Conservation (phyloP, 2,329 filamentous ascomycete species). For the Rutstroemia sydowiana region DNA sequence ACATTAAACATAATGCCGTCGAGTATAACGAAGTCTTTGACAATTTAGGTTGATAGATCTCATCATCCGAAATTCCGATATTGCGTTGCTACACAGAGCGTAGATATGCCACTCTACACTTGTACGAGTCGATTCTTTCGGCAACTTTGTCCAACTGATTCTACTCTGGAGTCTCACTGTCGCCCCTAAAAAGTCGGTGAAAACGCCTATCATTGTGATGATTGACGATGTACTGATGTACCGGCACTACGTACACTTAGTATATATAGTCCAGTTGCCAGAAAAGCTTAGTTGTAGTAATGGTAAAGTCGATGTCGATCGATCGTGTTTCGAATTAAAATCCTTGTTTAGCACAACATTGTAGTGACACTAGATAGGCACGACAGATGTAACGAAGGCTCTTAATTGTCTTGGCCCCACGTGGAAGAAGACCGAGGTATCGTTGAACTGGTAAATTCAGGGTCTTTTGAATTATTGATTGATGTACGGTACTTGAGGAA, state of each 20-base stretch:
- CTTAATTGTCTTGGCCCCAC: neutral
- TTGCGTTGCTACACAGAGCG: neutral
- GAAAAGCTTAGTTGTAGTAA: no score
- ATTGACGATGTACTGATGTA: no score
- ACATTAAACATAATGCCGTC: neutral
- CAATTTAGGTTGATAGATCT: neutral
- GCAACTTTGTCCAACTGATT: neutral
- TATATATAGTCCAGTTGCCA: no score
- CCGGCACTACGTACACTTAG: no score
- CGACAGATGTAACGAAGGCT: neutral
- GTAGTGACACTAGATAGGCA: neutral
- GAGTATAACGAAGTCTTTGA: neutral
- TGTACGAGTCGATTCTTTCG: neutral
- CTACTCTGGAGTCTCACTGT: neutral
- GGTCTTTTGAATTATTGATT: neutral
- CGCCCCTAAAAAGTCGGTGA: no score
- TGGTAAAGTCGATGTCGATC: no score
- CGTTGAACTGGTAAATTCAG: neutral
- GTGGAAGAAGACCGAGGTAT: neutral
- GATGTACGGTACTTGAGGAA: no score
- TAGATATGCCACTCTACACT: neutral
- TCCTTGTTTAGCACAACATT: neutral
- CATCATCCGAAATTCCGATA: neutral
- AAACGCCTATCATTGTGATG: no score
- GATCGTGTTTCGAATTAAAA: neutral